phyloP scores from a whole-genome alignment of 139 green algal genomes.

The Pseudopediastrum boryanum region DNA sequence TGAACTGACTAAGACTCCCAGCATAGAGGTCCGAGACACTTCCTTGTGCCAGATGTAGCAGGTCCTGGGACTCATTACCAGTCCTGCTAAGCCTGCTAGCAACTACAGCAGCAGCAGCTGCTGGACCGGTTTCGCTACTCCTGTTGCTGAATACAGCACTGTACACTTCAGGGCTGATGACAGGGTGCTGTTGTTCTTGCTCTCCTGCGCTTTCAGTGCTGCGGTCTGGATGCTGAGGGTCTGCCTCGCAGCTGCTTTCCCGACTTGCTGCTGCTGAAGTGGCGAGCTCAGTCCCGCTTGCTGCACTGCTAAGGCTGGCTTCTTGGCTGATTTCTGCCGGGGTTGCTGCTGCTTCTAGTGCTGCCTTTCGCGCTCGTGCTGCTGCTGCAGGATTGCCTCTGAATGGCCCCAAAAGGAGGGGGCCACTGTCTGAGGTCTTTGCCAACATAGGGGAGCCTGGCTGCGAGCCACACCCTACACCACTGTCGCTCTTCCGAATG shows the following conservation, averaged over 20 bases:
- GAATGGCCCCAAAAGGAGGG: too few relatives aligned
- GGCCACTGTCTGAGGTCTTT: too few relatives aligned
- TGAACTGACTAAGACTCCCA: background rate
- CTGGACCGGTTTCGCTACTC: background rate
- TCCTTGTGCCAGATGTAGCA: background rate
- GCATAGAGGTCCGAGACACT: too few relatives aligned
- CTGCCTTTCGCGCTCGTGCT: too few relatives aligned
- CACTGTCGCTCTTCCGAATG: background rate
- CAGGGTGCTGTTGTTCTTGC: too few relatives aligned
- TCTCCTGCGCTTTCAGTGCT: too few relatives aligned
- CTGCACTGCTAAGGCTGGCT: slow-evolving; percentile 6
- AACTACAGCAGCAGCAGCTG: slow-evolving; percentile 10
- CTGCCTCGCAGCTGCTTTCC: background rate
- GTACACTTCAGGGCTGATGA: too few relatives aligned
- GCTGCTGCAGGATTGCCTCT: too few relatives aligned
- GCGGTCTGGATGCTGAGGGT: too few relatives aligned
- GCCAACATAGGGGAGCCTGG: too few relatives aligned
- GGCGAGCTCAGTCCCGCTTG: background rate
- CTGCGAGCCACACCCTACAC: background rate
- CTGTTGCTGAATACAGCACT: too few relatives aligned
- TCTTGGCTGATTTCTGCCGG: background rate
- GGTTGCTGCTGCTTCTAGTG: slow-evolving; percentile 11
- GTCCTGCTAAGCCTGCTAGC: background rate
- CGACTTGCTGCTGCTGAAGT: background rate
- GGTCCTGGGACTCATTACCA: too few relatives aligned